Evolutionary conservation across 75 land plant species (phyloP), one percentile per base, ranked within the genome.

Genomic region (Sequoiadendron giganteum): DNA sequence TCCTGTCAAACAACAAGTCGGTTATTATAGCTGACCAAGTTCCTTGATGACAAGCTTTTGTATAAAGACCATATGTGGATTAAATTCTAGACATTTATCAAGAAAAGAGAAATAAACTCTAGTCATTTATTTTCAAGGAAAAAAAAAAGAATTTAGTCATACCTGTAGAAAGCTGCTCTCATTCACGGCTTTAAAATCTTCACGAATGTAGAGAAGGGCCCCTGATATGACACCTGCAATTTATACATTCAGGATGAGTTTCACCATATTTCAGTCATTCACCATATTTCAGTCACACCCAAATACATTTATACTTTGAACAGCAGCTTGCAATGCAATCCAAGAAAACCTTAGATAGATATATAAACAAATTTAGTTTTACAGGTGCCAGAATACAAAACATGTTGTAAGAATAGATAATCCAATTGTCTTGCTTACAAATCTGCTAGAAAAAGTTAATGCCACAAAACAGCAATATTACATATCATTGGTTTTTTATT

Each of bases 151-250:
- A 86, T 16, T 85, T 34, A 36, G 89, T 89, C 16, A 75, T 88
- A 93, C 96, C 95, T 95, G 96, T 39, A 95, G 72, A 87, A 95
- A 89, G 55, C 91, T 91, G 84, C 95, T 95, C 14, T 86, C 68
- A n/a, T 85, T 68, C 40, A 95, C 96, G 25, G 75, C 88, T 78
- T 90, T 88, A 91, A 95, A 95, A 38, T 95, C 96, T 90, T 94
- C 96, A 78, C 92, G 91, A 40, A 95, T 95, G 84, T 95, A 95
- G 10, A 95, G 90, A 84, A 95, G 93, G 1, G 96, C 96, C 28
- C 96, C 95, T 45, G 96, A 95, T 72, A 95, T 95, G 54, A 95
- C 98, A 45, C 98, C 98, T 97, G 90, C 76, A 91, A 36, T 68
- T 30, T 28, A 30, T 78, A 81, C 16, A 30, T 75, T 34, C 10